A percentile compares a stretch with the other conserved stretches of the same genome.
These are phyloP conservation scores for Termitomyces sp. DNA, from an alignment of 768 basidiomycete genomes.

Conservation along the genomic window DNA sequence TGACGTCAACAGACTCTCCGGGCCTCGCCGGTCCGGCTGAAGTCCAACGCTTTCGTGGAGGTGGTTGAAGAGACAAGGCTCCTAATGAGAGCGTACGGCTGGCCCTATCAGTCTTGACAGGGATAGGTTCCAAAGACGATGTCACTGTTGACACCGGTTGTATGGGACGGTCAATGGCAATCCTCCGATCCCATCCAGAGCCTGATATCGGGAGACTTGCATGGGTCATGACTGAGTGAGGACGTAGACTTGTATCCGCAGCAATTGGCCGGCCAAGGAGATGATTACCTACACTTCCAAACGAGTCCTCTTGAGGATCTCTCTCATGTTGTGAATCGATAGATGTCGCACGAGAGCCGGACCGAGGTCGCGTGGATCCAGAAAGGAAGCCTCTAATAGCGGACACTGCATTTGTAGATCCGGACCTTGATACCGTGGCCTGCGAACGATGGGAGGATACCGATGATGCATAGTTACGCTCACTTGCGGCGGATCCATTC, in stretches of 20 bases:
- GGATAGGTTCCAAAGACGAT: background rate
- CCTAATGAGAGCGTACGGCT: constrained; percentile 28
- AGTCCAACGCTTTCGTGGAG: constrained; percentile 45
- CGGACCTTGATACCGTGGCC: constrained; percentile 31
- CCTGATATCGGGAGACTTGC: constrained; percentile 28
- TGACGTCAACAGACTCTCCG: constrained; percentile 10
- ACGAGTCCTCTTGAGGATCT: constrained; percentile 44
- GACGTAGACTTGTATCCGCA: constrained; percentile 23
- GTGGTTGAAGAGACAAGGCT: constrained; percentile 39
- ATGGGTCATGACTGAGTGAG: constrained; percentile 20
- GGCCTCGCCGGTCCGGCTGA: constrained; percentile 22
- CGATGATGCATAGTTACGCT: constrained; percentile 41
- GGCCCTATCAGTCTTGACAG: constrained; percentile 17
- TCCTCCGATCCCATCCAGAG: constrained; percentile 28
- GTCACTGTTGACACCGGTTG: constrained; percentile 22
- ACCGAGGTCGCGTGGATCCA: constrained; percentile 44
- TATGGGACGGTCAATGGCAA: constrained; percentile 14
- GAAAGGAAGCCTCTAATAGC: constrained; percentile 58
- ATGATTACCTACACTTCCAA: constrained; percentile 48
- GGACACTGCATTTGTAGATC: constrained; percentile 40
- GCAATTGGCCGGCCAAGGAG: constrained; percentile 41
- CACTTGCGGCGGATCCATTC: constrained; percentile 15
- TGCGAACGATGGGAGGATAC: constrained; percentile 40
- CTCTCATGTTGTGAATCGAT: constrained; percentile 30
- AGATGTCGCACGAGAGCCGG: constrained; percentile 45